Conservation (phyloP, 768 basidiomycete genomes). For the Agaricus subrufescens region DNA sequence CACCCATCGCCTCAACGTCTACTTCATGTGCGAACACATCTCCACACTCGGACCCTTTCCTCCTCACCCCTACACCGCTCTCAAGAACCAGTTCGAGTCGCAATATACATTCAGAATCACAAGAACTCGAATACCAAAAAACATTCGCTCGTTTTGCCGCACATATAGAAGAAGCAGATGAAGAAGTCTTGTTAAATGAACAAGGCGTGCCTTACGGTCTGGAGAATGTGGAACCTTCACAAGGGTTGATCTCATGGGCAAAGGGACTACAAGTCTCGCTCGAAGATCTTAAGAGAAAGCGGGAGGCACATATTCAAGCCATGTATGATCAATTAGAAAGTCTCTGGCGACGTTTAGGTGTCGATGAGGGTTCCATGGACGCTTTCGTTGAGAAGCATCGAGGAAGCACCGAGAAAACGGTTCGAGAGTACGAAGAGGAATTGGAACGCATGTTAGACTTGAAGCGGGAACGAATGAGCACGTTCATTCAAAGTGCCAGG, state of each 20-base stretch:
- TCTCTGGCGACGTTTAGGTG: constrained; percentile 84
- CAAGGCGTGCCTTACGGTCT: constrained; percentile 44
- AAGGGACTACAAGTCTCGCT: constrained; percentile 51
- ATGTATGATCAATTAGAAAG: constrained; percentile 93
- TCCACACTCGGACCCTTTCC: constrained; percentile 39
- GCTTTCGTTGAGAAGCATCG: constrained; percentile 86
- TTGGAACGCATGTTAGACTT: constrained; percentile 86
- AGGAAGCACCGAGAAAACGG: constrained; percentile 73
- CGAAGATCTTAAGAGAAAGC: constrained; percentile 64
- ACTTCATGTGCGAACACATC: constrained; percentile 31
- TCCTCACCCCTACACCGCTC: constrained; percentile 47
- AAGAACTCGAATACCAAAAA: constrained; percentile 48
- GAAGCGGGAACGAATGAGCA: constrained; percentile 81
- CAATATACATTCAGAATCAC: constrained; percentile 20
- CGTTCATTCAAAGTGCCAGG: constrained; percentile 79
- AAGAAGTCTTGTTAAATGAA: constrained; percentile 37
- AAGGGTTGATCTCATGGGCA: constrained; percentile 71
- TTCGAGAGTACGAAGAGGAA: constrained; percentile 85
- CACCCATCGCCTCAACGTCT: constrained; percentile 17
- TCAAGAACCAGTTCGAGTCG: constrained; percentile 35
- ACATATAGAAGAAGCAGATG: constrained; percentile 53
- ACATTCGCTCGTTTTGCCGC: constrained; percentile 62
- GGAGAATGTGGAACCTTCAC: constrained; percentile 77
- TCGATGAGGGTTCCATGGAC: constrained; percentile 78
- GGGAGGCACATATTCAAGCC: constrained; percentile 84